These are phyloP conservation scores for Tricholomella constricta DNA, from an alignment of 768 basidiomycete species.

Conservation along the genomic window DNA sequence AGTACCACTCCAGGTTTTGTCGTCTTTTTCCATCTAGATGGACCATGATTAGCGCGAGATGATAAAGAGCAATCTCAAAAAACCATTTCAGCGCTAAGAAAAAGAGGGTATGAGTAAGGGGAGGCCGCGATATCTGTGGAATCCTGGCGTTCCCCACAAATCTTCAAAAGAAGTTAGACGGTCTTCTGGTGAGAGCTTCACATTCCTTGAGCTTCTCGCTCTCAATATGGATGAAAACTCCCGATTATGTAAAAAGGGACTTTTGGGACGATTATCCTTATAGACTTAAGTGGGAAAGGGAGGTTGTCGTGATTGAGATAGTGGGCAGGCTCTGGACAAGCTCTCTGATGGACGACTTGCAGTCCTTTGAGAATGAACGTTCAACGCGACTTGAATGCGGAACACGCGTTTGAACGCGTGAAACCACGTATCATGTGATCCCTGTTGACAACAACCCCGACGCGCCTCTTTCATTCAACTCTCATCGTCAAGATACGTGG, in stretches of 20 bases:
- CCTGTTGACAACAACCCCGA: slow-evolving; percentile 9
- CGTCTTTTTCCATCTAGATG: slow-evolving; percentile 5
- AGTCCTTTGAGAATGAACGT: too few relatives aligned
- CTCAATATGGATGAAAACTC: not conserved
- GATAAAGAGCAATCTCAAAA: not conserved
- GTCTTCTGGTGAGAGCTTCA: slow-evolving; percentile 1
- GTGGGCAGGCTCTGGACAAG: not conserved
- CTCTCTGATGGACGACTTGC: not conserved
- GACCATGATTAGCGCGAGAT: not conserved
- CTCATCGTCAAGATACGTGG: not conserved
- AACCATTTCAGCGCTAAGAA: not conserved
- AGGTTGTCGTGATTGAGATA: not conserved
- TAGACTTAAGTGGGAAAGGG: not conserved
- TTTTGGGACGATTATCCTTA: not conserved
- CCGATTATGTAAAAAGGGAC: slow-evolving; percentile 13
- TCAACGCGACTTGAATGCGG: too few relatives aligned
- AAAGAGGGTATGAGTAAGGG: not conserved
- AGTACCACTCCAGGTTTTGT: slow-evolving; percentile 20
- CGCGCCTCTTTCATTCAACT: slow-evolving; percentile 10
- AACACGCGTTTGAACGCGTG: slow-evolving; percentile 2
- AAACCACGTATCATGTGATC: slow-evolving; percentile 11
- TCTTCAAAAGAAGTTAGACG: too few relatives aligned
- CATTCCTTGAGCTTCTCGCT: not conserved
- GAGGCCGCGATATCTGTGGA: not conserved
- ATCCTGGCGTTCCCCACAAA: not conserved